phyloP scores from a whole-genome alignment of 1,139 yeast species.

The Yamadazyma diospyri region DNA sequence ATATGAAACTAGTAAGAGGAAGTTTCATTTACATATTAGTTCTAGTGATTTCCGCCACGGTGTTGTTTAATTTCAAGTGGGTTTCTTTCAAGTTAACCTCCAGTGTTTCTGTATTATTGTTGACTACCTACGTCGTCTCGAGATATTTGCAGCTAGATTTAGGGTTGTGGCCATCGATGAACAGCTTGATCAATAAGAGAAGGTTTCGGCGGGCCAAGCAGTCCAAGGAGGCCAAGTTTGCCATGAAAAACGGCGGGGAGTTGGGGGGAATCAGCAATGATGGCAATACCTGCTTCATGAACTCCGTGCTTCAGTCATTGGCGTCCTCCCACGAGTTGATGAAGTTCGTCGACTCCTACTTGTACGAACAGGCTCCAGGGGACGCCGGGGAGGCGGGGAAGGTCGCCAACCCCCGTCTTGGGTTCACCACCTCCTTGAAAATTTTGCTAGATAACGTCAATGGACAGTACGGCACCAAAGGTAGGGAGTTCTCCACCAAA shows the following conservation, averaged over 20 bases:
- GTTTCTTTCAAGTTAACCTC: constrained; percentile 10
- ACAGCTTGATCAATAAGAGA: constrained; percentile 11
- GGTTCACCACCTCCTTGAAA: constrained; percentile 53
- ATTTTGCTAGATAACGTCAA: constrained; percentile 52
- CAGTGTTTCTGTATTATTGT: constrained; percentile 8
- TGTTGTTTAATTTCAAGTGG: no score
- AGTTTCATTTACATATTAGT: no score
- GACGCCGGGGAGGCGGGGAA: constrained; percentile 18
- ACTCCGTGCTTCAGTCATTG: constrained; percentile 78
- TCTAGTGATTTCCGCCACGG: no score
- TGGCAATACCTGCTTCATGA: constrained; percentile 93
- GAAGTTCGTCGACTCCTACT: constrained; percentile 51
- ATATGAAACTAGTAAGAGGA: no score
- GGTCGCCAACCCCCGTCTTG: constrained; percentile 33
- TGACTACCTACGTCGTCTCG: constrained; percentile 7
- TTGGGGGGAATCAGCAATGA: constrained; percentile 86
- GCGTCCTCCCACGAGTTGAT: constrained; percentile 69
- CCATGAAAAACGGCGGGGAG: constrained; percentile 59
- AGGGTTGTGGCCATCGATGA: constrained; percentile 3
- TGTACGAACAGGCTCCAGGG: constrained; percentile 25
- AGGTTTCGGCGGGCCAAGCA: constrained; percentile 12
- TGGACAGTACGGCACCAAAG: constrained; percentile 50
- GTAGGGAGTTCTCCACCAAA: constrained; percentile 64
- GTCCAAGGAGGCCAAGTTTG: constrained; percentile 32
- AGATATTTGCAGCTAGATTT: neutral